phyloP scores from a whole-genome alignment of 176 grass and related monocot genomes.

The Oropetium thomaeum region DNA sequence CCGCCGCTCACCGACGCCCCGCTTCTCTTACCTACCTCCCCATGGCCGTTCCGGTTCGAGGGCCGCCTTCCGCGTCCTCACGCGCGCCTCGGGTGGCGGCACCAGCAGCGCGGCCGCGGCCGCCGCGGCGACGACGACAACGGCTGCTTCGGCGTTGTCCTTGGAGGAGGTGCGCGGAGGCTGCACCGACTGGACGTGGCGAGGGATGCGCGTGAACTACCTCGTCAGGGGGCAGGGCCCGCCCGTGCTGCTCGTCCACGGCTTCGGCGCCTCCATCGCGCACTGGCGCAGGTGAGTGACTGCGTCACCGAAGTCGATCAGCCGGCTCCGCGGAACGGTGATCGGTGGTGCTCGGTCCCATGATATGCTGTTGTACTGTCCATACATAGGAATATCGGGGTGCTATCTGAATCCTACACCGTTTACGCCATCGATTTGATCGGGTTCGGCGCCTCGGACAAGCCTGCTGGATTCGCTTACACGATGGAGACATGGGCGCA shows the following conservation, averaged over 20 bases:
- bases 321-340: not conserved
- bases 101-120: not conserved
- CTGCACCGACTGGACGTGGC: constrained; percentile 69
- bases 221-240: constrained; percentile 66
- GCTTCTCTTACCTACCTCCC: not conserved
- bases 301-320: not conserved
- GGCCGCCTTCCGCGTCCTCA: constrained; percentile 10
- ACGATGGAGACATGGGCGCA: constrained; percentile 93
- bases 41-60: constrained; percentile 16
- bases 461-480: constrained; percentile 74
- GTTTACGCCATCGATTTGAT: constrained; percentile 88
- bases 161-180: constrained; percentile 61
- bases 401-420: constrained; percentile 69
- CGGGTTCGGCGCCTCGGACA: constrained; percentile 90
- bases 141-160: not conserved
- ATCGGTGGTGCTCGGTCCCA: not conserved
- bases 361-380: not conserved
- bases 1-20: not conserved
- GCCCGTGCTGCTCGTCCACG: constrained; percentile 85
- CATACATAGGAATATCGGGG: constrained; percentile 48
- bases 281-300: constrained; percentile 89
- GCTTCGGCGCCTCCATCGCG: constrained; percentile 82
- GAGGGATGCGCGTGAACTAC: constrained; percentile 78
- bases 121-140: not conserved
- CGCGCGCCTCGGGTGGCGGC: not conserved